A percentile compares a stretch with the other conserved stretches of the same genome.
phyloP scores from a whole-genome alignment of 129 eudicot genomes.

The Escallonia rubra region DNA sequence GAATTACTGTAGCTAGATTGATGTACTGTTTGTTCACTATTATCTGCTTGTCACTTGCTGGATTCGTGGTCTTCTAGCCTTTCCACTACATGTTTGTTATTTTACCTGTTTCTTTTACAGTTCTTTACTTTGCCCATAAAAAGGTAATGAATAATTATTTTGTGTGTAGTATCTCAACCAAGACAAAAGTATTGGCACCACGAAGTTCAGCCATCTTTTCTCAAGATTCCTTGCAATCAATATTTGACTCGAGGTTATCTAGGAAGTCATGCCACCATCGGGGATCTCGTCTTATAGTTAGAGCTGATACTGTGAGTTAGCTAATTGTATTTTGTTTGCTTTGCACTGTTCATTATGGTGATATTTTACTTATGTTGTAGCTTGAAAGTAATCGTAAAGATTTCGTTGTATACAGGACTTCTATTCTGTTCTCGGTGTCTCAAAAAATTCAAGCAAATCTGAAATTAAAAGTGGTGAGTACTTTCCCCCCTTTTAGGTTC shows the following conservation, averaged over 20 bases:
- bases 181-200: constrained; percentile 50
- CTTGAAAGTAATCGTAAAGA: constrained; percentile 1
- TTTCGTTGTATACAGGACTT: constrained; percentile 47
- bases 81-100: neutral
- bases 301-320: constrained; percentile 70
- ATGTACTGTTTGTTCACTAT: no score
- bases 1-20: no score
- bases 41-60: neutral
- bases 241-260: constrained; percentile 33
- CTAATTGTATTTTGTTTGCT: neutral
- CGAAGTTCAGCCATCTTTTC: constrained; percentile 43
- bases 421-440: constrained; percentile 82
- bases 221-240: constrained; percentile 40
- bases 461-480: constrained; percentile 93
- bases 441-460: constrained; percentile 82
- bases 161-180: constrained; percentile 47
- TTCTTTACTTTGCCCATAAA: neutral
- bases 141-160: neutral
- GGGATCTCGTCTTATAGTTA: constrained; percentile 61
- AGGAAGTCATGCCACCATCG: constrained; percentile 32
- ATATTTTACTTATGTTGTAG: constrained; percentile 1
- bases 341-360: neutral
- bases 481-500: neutral
- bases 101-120: neutral
- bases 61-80: neutral